Base-by-base conservation (phyloP, 768 basidiomycete genomes). In the Dentipellis fragilis region DNA sequence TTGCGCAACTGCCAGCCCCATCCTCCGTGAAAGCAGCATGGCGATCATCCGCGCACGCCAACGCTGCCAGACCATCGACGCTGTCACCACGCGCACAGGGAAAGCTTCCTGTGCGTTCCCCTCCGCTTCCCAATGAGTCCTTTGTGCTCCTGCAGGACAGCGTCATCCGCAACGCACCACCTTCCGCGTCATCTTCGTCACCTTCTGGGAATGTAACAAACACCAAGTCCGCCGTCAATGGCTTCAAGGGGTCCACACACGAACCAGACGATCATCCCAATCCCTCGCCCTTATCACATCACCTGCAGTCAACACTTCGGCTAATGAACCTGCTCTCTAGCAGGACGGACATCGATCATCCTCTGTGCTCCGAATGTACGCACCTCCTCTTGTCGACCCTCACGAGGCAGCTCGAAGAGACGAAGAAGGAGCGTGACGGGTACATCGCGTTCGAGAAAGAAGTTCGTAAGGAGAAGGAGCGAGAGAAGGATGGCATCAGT, bases 391-490 rank as follows among this genome's bases (percentile, higher is more conserved):
- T 94, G 34, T 75, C 75, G 1, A 81, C 81, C 22, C 79, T 98
- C 35, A 83, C 87, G 62, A 78, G 79, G 48, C 85, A 92, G 65
- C 75, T 95, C 14, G 92, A 95, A 56, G 93, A 96, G 72, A 87
- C 87, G 2, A 90, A 85, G 72, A 88, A 85, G 66, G 93, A 96
- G 66, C 75, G 93, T 57, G 93, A 96, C 62, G 92, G 91, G 0
- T 96, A 95, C 67, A 84, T 92, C 59, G 89, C 90, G 0, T 97
- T 94, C 65, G 93, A 95, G 68, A 86, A 85, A 67, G 89, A 93
- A 59, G 79, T 89, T 3, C 78, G 83, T 65, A 89, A 84, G 68
- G 88, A 93, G 68, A 81, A 77, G 60, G 90, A 94, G 61, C 74
- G 84, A 47, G 84, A 87, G 62, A 74, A 73, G 12, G 81, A 82